Conservation (phyloP, 2,329 filamentous ascomycete genomes). For the Hymenoscyphus repandus region DNA sequence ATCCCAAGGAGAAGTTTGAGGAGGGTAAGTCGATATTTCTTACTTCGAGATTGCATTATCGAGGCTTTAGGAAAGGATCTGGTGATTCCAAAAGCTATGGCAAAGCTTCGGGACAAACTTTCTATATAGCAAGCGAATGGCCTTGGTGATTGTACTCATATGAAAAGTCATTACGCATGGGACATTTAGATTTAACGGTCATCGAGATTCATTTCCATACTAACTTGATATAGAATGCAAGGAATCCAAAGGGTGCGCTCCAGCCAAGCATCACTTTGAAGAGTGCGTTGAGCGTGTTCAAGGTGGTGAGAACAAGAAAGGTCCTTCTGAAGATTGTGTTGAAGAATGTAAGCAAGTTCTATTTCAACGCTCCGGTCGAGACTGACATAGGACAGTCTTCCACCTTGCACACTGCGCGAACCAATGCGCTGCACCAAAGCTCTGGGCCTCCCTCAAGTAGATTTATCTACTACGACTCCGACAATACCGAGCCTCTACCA, state of each 20-base stretch:
- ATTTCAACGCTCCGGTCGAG: neutral
- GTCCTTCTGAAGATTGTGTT: slow-evolving; percentile 86
- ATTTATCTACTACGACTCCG: slow-evolving; percentile 18
- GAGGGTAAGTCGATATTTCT: slow-evolving; percentile 65
- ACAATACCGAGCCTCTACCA: slow-evolving; percentile 9
- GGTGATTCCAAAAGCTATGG: neutral
- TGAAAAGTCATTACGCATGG: no score
- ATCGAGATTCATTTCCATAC: slow-evolving; percentile 12
- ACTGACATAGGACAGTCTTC: slow-evolving; percentile 66
- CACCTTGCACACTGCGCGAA: slow-evolving; percentile 95
- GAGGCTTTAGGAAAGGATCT: neutral
- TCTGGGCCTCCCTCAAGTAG: slow-evolving; percentile 91
- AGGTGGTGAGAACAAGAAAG: slow-evolving; percentile 64
- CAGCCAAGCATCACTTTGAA: slow-evolving; percentile 95
- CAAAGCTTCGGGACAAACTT: neutral
- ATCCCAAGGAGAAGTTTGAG: slow-evolving; percentile 83
- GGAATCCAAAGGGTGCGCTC: slow-evolving; percentile 77
- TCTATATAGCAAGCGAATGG: neutral
- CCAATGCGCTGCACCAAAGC: slow-evolving; percentile 90
- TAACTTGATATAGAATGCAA: slow-evolving; percentile 66
- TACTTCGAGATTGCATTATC: neutral
- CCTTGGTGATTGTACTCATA: neutral
- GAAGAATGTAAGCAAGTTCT: slow-evolving; percentile 81
- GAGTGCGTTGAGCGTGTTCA: slow-evolving; percentile 96
- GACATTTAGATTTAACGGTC: neutral